A percentile compares a stretch with the other conserved stretches of the same genome.
Evolutionary conservation across 2,329 filamentous ascomycete genomes (phyloP).

Genomic region (Aspergillus nomiae): DNA sequence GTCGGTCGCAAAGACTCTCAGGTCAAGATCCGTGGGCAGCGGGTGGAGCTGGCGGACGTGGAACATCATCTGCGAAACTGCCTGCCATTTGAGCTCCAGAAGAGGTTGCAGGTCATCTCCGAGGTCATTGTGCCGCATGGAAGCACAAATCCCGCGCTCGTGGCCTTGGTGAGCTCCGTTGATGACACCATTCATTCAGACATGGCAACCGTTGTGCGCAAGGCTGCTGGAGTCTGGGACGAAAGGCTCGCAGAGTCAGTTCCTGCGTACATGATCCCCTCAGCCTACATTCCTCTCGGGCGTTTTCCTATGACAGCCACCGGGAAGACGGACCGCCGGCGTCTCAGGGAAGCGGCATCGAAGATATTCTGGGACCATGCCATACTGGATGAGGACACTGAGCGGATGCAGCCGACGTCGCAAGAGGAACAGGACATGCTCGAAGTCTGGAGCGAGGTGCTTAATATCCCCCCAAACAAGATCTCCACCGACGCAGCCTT

Average conservation of each 20-base stretch:
- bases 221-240: too few species aligned
- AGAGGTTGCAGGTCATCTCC: neutral
- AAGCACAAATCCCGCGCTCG: neutral
- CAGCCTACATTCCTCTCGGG: neutral
- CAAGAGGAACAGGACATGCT: neutral
- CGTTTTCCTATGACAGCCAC: neutral
- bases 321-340: neutral
- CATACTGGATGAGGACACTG: neutral
- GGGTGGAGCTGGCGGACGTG: neutral
- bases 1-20: constrained; percentile 3
- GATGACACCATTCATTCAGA: neutral
- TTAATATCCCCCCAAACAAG: neutral
- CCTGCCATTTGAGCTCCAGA: neutral
- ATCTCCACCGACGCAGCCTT: neutral
- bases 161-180: neutral
- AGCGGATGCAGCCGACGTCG: neutral
- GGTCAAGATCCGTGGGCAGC: constrained; percentile 2
- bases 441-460: neutral
- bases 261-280: neutral
- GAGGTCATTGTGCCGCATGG: neutral
- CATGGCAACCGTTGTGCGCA: too few species aligned
- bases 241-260: neutral
- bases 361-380: neutral
- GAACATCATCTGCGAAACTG: neutral
- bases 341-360: neutral